Conservation (phyloP, 495 filamentous ascomycete genomes). For the Xylaria scruposa region DNA sequence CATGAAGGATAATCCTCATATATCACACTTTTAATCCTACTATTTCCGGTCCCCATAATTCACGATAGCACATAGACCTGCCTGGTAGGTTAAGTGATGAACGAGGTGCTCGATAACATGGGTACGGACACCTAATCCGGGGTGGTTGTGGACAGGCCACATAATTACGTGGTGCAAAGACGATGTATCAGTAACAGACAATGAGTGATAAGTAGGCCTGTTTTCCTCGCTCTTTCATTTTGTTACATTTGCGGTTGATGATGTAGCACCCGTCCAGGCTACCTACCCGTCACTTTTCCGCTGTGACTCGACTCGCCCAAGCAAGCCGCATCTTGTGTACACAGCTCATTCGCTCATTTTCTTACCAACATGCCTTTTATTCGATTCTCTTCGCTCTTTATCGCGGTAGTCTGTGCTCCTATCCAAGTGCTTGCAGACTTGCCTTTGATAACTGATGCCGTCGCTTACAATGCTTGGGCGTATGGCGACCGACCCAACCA, state of each 20-base stretch:
- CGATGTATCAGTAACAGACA: background rate
- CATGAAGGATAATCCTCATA: background rate
- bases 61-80: background rate
- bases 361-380: conserved; percentile 14
- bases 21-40: background rate
- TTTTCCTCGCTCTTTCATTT: background rate
- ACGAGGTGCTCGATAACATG: background rate
- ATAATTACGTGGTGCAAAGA: conserved; percentile 6
- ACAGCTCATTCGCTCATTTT: conserved; percentile 11
- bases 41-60: background rate
- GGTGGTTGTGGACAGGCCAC: background rate
- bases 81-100: background rate
- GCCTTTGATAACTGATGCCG: conserved; percentile 25
- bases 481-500: conserved; percentile 50
- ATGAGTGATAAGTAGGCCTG: background rate
- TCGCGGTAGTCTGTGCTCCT: background rate
- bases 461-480: conserved; percentile 41
- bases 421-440: conserved; percentile 16
- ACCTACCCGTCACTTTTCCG: background rate
- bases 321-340: background rate
- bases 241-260: conserved; percentile 1
- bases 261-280: background rate
- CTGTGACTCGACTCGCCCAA: background rate
- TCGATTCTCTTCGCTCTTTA: background rate
- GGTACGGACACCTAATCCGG: background rate